These are phyloP conservation scores for Phenoliferia sp. DNA, from an alignment of 1,284 basidiomycete genomes.

Conservation along the genomic window DNA sequence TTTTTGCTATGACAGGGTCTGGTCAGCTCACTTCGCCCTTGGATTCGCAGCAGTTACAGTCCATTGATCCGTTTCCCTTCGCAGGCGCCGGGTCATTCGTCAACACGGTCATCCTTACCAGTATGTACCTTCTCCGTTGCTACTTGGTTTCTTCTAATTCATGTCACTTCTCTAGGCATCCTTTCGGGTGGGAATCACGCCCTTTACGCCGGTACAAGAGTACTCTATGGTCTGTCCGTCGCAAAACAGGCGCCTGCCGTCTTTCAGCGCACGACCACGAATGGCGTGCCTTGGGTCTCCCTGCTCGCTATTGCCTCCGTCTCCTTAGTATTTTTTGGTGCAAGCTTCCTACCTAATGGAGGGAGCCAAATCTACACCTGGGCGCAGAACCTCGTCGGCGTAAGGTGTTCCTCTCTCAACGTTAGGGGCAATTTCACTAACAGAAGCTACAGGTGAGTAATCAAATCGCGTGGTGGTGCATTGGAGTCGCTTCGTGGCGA, in stretches of 20 bases:
- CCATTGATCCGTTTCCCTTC: constrained; percentile 19
- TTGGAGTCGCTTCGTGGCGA: constrained; percentile 23
- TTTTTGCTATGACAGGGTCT: constrained; percentile 13
- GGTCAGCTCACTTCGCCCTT: background rate
- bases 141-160: constrained; percentile 14
- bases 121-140: background rate
- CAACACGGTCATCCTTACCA: constrained; percentile 28
- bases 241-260: constrained; percentile 39
- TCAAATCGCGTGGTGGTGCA: constrained; percentile 29
- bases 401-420: background rate
- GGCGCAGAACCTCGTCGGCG: constrained; percentile 22
- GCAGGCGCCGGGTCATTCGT: constrained; percentile 36
- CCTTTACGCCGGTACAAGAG: constrained; percentile 41
- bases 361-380: constrained; percentile 18
- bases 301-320: constrained; percentile 11
- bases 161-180: constrained; percentile 34
- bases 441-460: constrained; percentile 5
- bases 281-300: constrained; percentile 7
- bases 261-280: constrained; percentile 32
- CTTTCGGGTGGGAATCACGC: constrained; percentile 41
- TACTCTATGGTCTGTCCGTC: constrained; percentile 38
- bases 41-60: constrained; percentile 15
- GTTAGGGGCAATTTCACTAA: background rate
- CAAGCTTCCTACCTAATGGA: constrained; percentile 30
- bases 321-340: constrained; percentile 21